Evolutionary conservation across 306 rosid species (phyloP), one percentile per base, ranked within the genome.

Genomic region (Comarum palustre): DNA sequence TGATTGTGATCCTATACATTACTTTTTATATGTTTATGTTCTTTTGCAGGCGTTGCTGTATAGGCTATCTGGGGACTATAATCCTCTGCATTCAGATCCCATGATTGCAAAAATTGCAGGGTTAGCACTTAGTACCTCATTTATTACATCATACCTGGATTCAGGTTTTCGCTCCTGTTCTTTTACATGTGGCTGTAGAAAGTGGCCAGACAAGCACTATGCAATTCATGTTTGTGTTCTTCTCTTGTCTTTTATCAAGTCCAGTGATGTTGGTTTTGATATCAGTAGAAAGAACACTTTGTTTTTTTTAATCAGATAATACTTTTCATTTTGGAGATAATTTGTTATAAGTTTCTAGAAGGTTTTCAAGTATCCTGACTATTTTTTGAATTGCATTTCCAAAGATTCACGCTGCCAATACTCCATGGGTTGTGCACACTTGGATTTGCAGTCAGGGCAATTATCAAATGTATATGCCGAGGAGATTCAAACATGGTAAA

Each of bases 61-160:
- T 72, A 85, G 95, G 79, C 79, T 94, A 65, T 87, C 96, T 6
- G 99, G 99, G 66, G 97, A 94, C 77, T 81, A 91, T 75, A 94
- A 91, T 72, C 99, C 95, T 78, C 88, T 94, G 70, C 99, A 94
- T 83, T 91, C 99, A 32, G 99, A 91, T 84, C 97, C 97, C 47
- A 52, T 60, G 73, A 12, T 94, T 59, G 97, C 96, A 31, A 89
- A 88, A 83, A 80, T 77, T 88, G 97, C 97, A 5, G 97, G 99
- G 99, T n/a, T n/a, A n/a, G n/a, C n/a, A n/a, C n/a, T 94, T 68
- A 51, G 95, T 89, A 71, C 78, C 81, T 72, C 71, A 66, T 77
- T 58, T 52, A 71, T 70, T 57, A 45, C 14, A 27, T 25, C 14
- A 13, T 45, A 22, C 16, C 25, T 66, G 42, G 2, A 27, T 8